phyloP scores from a whole-genome alignment of 1,284 basidiomycete genomes.

The Apiotrichum siamense region DNA sequence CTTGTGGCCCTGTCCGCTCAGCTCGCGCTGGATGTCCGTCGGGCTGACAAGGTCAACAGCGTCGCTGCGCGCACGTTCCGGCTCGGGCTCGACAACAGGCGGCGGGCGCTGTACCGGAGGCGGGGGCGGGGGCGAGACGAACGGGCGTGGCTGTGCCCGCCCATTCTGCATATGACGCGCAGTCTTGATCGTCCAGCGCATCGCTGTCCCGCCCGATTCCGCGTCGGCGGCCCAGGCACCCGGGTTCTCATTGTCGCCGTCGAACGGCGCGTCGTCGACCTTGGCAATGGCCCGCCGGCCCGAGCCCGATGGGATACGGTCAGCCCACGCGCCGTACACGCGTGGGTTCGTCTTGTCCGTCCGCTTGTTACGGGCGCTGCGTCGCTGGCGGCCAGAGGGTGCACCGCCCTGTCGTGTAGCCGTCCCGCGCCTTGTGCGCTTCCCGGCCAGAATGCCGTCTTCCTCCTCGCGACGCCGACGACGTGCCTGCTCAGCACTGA shows the following conservation, averaged over 20 bases:
- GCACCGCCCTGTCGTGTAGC: neutral
- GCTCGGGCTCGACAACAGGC: neutral
- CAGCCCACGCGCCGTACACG: constrained; percentile 49
- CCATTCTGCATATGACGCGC: neutral
- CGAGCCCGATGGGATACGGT: neutral
- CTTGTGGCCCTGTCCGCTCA: neutral
- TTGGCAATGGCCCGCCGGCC: neutral
- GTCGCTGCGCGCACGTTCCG: constrained; percentile 3
- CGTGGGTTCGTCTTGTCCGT: constrained; percentile 16
- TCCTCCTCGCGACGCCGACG: constrained; percentile 41
- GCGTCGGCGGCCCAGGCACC: constrained; percentile 6
- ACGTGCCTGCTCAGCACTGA: constrained; percentile 53
- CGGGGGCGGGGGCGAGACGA: neutral
- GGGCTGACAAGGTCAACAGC: constrained; percentile 13
- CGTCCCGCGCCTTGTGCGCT: constrained; percentile 46
- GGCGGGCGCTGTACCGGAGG: neutral
- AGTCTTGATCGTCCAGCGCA: constrained; percentile 7
- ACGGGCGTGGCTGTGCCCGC: neutral
- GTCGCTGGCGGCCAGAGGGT: constrained; percentile 20
- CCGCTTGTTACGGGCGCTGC: constrained; percentile 23
- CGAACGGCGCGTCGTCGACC: constrained; percentile 11
- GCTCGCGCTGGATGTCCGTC: neutral
- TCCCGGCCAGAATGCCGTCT: constrained; percentile 52
- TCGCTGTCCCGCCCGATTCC: neutral
- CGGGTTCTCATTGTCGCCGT: constrained; percentile 15